phyloP scores from a whole-genome alignment of 805 yeast species.

The Peterozyma xylosa region DNA sequence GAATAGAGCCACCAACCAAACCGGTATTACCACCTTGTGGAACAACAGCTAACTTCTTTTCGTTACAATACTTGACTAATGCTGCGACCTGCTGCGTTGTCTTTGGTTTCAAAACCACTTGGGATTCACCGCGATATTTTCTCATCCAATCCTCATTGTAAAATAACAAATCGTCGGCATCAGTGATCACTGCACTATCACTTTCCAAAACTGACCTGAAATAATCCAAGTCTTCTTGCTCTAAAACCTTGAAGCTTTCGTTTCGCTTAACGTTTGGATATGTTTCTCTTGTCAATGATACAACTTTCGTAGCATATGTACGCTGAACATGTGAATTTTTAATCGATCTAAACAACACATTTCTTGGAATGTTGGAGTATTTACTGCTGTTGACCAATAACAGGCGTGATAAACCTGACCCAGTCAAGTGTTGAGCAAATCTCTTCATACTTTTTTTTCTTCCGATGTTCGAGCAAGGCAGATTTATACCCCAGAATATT shows the following conservation, averaged over 20 bases:
- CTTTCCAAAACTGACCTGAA: constrained; percentile 55
- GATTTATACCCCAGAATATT: too few species aligned
- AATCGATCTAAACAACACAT: too few species aligned
- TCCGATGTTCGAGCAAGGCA: too few species aligned
- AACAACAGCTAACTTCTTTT: constrained; percentile 69
- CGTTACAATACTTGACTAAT: constrained; percentile 76
- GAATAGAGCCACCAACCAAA: constrained; percentile 89
- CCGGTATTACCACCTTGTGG: constrained; percentile 99
- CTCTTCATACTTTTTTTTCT: too few species aligned
- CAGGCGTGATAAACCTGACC: too few species aligned
- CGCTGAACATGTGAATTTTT: not conserved
- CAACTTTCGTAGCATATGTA: constrained; percentile 15
- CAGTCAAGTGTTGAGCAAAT: too few species aligned
- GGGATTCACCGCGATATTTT: constrained; percentile 84
- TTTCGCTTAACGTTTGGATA: constrained; percentile 55
- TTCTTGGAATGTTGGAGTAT: too few species aligned
- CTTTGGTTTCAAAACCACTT: constrained; percentile 75
- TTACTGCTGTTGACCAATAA: too few species aligned
- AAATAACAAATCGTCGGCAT: constrained; percentile 54
- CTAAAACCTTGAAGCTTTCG: constrained; percentile 41
- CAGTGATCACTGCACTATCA: constrained; percentile 41
- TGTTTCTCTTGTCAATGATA: constrained; percentile 59
- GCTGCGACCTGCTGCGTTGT: constrained; percentile 69
- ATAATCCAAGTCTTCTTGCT: constrained; percentile 45
- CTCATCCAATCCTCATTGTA: constrained; percentile 94